Base-by-base conservation (phyloP, 2,329 filamentous ascomycete species). In the Exophiala viscosa region DNA sequence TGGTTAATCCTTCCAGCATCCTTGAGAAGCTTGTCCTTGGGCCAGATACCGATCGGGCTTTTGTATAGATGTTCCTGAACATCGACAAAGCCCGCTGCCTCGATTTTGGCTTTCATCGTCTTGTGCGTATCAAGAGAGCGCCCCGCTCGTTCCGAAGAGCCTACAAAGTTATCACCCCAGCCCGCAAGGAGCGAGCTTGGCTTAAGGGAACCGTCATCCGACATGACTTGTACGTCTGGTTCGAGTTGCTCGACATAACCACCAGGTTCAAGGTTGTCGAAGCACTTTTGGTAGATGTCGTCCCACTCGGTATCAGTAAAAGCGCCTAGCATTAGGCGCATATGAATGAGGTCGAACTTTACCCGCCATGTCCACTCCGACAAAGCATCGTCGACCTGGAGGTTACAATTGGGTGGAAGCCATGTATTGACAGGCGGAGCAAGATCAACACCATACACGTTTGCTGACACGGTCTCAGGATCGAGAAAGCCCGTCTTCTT, bases 31-130 rank as follows among this genome's bases (percentile, higher is more conserved):
- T 70, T 67, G 49, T 80, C 76, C 45, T 67, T 69, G 1, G 76
- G 73, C 78, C 78, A 81, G 3, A 69, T 64, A 45, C 78, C 79
- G 35, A 75, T 69, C 1, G 78, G 77, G 5, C 83, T 69, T 64
- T 80, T 81, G 59, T 72, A 73, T 9, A 77, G 61, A 20, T 72
- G 70, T 57, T 80, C 75, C 43, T 77, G 68, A 9, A 84, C 53
- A 34, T 65, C 60, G 13, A 44, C 50, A 46, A 64, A 66, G 4
- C 64, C 64, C 9, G 61, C 62, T 5, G 63, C 60, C 34, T 65
- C 63, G 9, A 66, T 65, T 41, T 58, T 45, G 15, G 52, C 55
- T 6, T 53, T 50, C 62, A 66, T 65, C 1, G 56, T 62, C 15
- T 57, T 32, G 20, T 64, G 50, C 5, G 59, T 63, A 40, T 62